Evolutionary conservation across 768 basidiomycete species (phyloP).

Genomic region (Leccinum fibrillosum): DNA sequence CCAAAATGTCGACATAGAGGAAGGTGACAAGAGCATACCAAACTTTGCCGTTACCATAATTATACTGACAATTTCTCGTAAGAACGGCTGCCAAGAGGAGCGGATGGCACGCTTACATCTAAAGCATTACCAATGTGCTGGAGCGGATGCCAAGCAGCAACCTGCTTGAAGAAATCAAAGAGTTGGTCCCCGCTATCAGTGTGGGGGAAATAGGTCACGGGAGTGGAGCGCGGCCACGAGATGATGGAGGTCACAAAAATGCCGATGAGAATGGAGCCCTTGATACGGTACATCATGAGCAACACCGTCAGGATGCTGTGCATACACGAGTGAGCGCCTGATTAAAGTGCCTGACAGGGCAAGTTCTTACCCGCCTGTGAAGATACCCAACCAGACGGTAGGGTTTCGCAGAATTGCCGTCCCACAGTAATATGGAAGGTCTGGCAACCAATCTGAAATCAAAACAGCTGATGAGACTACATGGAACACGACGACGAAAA

Average conservation of each 20-base stretch:
- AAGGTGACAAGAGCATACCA: slow-evolving; percentile 90
- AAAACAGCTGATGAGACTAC: slow-evolving; percentile 7
- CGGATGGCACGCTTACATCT: slow-evolving; percentile 44
- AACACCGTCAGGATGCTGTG: slow-evolving; percentile 65
- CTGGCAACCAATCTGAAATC: slow-evolving; percentile 39
- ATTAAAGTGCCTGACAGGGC: not conserved
- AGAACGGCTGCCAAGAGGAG: not conserved
- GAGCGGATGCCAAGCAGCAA: slow-evolving; percentile 72
- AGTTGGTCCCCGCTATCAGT: slow-evolving; percentile 61
- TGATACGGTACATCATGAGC: slow-evolving; percentile 81
- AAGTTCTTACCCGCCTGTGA: slow-evolving; percentile 68
- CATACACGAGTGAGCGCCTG: slow-evolving; percentile 3
- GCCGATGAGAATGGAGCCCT: slow-evolving; percentile 78
- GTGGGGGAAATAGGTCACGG: slow-evolving; percentile 81
- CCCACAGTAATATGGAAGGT: slow-evolving; percentile 59
- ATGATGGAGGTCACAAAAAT: slow-evolving; percentile 83
- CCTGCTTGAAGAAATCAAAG: slow-evolving; percentile 83
- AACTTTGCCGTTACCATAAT: slow-evolving; percentile 60
- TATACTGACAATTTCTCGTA: slow-evolving; percentile 37
- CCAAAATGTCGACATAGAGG: slow-evolving; percentile 85
- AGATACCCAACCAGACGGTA: slow-evolving; percentile 87
- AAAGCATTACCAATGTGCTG: slow-evolving; percentile 61
- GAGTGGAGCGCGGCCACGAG: slow-evolving; percentile 82
- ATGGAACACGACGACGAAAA: slow-evolving; percentile 1
- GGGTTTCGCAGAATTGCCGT: slow-evolving; percentile 65